phyloP scores from a whole-genome alignment of 83 land plant genomes.

The Larix sibirica region DNA sequence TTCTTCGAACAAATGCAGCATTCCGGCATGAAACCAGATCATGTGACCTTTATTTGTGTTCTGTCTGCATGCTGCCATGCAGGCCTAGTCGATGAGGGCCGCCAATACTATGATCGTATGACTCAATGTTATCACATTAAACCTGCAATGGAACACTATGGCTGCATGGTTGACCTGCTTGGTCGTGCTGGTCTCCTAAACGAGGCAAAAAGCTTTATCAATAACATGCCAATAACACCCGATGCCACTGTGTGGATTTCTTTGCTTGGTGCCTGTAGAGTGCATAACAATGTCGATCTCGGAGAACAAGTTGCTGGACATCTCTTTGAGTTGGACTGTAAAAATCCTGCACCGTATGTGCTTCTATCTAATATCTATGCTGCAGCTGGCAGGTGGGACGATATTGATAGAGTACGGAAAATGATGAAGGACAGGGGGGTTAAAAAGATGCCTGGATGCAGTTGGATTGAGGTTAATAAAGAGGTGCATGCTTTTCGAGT shows the following conservation, averaged over 20 bases:
- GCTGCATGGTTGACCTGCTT: neutral
- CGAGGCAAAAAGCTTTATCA: slow-evolving; percentile 28
- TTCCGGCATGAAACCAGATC: neutral
- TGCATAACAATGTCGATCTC: neutral
- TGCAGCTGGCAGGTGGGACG: slow-evolving; percentile 32
- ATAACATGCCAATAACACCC: neutral
- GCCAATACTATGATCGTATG: neutral
- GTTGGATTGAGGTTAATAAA: neutral
- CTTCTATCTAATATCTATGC: slow-evolving; percentile 40
- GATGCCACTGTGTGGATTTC: neutral
- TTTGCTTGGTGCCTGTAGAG: neutral
- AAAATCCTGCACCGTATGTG: slow-evolving; percentile 31
- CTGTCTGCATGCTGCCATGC: neutral
- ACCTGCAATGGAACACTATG: neutral
- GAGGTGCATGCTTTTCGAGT: neutral
- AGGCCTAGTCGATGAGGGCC: neutral
- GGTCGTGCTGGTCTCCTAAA: slow-evolving; percentile 5
- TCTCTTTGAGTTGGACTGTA: slow-evolving; percentile 27
- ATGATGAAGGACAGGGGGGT: slow-evolving; percentile 21
- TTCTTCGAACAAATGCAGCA: neutral
- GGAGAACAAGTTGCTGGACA: slow-evolving; percentile 28
- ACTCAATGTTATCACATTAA: neutral
- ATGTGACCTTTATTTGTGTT: neutral
- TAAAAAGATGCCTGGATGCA: slow-evolving; percentile 17
- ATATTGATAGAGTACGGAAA: slow-evolving; percentile 31